These are phyloP conservation scores for Rauvolfia tetraphylla DNA, from an alignment of 257 asterid species.

Conservation along the genomic window DNA sequence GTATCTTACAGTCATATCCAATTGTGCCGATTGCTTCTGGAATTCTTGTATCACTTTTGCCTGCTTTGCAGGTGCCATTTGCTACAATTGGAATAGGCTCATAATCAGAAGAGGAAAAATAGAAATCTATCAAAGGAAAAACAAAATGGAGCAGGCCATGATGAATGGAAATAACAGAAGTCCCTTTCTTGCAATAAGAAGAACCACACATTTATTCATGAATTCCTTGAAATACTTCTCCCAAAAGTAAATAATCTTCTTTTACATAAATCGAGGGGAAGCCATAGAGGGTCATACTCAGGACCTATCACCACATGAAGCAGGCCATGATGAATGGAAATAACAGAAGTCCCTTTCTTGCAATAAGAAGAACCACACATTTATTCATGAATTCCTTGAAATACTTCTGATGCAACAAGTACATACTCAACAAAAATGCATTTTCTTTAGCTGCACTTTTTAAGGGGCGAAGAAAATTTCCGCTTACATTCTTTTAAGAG, in stretches of 20 bases:
- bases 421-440: background rate
- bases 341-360: background rate
- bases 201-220: background rate
- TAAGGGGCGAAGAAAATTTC: background rate
- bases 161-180: background rate
- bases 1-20: slow-evolving; percentile 87
- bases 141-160: background rate
- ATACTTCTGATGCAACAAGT: background rate
- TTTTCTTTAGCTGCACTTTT: background rate
- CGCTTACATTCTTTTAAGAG: background rate
- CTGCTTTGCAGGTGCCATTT: slow-evolving; percentile 92
- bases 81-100: slow-evolving; percentile 41
- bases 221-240: background rate
- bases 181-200: background rate
- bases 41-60: slow-evolving; percentile 76
- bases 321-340: background rate
- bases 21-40: slow-evolving; percentile 90
- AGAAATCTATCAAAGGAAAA: background rate
- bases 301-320: background rate
- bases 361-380: background rate
- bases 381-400: background rate
- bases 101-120: background rate
- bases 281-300: background rate
- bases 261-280: no score
- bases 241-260: background rate